A percentile compares a stretch with the other conserved stretches of the same genome.
phyloP scores from a whole-genome alignment of 192 early-diverging fungal species.

The Dimargaris cristalligena region DNA sequence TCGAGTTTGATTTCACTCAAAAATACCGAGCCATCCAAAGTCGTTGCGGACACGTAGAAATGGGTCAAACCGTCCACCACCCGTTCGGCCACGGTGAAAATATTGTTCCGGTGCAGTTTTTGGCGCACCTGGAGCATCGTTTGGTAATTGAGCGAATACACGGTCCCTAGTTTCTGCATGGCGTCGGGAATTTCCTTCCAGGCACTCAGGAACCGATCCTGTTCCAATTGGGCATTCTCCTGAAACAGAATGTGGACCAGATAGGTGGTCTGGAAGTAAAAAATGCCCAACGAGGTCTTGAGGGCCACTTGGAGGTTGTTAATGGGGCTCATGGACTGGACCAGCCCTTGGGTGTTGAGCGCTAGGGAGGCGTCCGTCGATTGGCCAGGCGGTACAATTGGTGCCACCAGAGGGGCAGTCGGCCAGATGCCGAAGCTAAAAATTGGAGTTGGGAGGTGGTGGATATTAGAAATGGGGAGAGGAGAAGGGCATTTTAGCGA shows the following conservation, averaged over 20 bases:
- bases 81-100: conserved; percentile 50
- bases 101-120: conserved; percentile 36
- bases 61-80: conserved; percentile 32
- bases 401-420: conserved; percentile 24
- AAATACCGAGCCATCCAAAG: conserved; percentile 38
- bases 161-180: conserved; percentile 15
- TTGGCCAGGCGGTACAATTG: conserved; percentile 23
- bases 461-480: too few relatives aligned
- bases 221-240: conserved; percentile 28
- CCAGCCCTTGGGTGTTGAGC: conserved; percentile 32
- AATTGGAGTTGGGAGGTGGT: too few relatives aligned
- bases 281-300: conserved; percentile 43
- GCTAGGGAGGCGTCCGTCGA: conserved; percentile 27
- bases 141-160: conserved; percentile 19
- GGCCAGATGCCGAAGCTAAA: conserved; percentile 43
- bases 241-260: conserved; percentile 41
- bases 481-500: too few relatives aligned
- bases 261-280: conserved; percentile 50
- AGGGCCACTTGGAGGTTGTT: conserved; percentile 54
- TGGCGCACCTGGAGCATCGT: conserved; percentile 30
- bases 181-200: conserved; percentile 31
- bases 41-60: conserved; percentile 39
- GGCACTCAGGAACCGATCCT: conserved; percentile 30
- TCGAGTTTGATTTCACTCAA: conserved; percentile 47
- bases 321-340: conserved; percentile 27